Base-by-base conservation (phyloP, 2,329 filamentous ascomycete species). In the Fusarium equiseti region DNA sequence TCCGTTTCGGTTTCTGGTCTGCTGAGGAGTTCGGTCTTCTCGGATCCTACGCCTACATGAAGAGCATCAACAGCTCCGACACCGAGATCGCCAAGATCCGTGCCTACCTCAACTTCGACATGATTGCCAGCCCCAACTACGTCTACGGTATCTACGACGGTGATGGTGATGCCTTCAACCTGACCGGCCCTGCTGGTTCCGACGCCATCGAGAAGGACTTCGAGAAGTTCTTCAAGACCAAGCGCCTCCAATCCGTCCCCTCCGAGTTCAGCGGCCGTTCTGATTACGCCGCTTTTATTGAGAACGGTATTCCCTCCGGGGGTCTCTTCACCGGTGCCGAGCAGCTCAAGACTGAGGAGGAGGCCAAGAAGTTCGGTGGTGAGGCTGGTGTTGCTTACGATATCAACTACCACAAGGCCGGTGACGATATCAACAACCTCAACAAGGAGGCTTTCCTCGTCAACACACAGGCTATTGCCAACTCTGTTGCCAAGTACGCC, bases 281-380 rank as follows among this genome's bases (percentile, higher is more conserved):
- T 46, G 91, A 92, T 77, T 92, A 92, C 74, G 89, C 86, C 42
- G 88, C 86, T 5, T 92, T 92, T 81, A 87, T 91, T 67, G 85
- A 87, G 74, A 87, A 86, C 70, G 88, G 88, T 12, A 90, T 92
- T 63, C 88, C 91, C 4, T 86, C 87, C 1, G 91, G 91, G 27
- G 91, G 91, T 15, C 83, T 93, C 62, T 91, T 90, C 73, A 92
- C 90, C 11, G 90, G 90, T 13, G 90, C 90, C 4, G 89, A 91
- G 77, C 86, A 81, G 8, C 77, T 89, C 77, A 91, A 91, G 85
- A 90, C 88, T 0, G 81, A 82, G 35, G 84, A 86, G 43, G 87
- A 92, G 75, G 86, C 82, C 0, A 81, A 80, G 38, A 78, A 88
- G 74, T 92, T 91, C 68, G 90, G 90, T 13, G 90, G 90, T 22